phyloP scores from a whole-genome alignment of 352 stramenopile species.

The Phytophthora sojae region DNA sequence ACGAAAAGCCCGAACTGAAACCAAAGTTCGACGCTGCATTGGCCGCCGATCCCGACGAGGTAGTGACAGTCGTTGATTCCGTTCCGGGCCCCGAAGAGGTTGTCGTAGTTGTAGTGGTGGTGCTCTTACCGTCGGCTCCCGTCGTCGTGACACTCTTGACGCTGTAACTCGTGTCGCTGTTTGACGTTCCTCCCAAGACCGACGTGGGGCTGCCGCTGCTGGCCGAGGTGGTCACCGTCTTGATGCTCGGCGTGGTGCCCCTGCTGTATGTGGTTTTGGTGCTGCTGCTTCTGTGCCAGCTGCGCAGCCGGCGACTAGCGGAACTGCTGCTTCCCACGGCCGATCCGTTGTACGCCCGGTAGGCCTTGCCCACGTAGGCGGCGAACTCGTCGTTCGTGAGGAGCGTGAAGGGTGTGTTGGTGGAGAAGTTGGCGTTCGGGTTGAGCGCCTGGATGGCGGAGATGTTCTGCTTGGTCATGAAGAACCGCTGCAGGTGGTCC shows the following conservation, averaged over 20 bases:
- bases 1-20: constrained; percentile 23
- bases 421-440: constrained; percentile 56
- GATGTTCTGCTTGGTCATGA: constrained; percentile 56
- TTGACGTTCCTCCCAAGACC: constrained; percentile 4
- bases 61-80: constrained; percentile 33
- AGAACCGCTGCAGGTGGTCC: constrained; percentile 55
- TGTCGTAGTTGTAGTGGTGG: constrained; percentile 29
- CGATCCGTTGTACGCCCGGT: constrained; percentile 28
- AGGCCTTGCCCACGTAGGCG: constrained; percentile 42
- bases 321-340: constrained; percentile 9
- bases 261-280: constrained; percentile 30
- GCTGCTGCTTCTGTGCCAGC: constrained; percentile 35
- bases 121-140: constrained; percentile 30
- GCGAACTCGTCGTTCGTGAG: constrained; percentile 64
- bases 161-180: constrained; percentile 14
- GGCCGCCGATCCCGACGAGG: constrained; percentile 26
- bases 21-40: constrained; percentile 20
- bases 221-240: constrained; percentile 23
- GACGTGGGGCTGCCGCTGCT: constrained; percentile 21
- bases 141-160: constrained; percentile 30
- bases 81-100: constrained; percentile 29
- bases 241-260: constrained; percentile 9
- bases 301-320: constrained; percentile 25
- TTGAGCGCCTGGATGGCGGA: constrained; percentile 43
- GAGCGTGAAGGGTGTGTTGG: constrained; percentile 62